Conservation (phyloP, 495 filamentous ascomycete species). For the Amniculicola lignicola region DNA sequence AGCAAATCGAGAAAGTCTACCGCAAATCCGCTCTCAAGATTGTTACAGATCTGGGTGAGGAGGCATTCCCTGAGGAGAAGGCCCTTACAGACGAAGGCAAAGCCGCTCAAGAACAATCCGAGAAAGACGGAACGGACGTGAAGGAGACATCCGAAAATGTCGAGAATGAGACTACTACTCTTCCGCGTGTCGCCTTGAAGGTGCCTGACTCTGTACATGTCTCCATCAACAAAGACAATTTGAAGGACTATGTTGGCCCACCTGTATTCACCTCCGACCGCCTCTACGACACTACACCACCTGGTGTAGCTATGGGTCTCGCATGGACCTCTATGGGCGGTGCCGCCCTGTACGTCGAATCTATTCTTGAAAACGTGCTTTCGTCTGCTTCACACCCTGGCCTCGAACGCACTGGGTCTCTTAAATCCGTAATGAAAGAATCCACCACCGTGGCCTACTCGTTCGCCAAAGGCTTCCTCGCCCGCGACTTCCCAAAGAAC, state of each 20-base stretch:
- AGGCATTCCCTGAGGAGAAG: constrained; percentile 72
- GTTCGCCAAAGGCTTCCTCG: constrained; percentile 87
- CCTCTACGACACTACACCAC: constrained; percentile 88
- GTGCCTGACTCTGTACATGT: constrained; percentile 88
- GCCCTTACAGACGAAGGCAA: constrained; percentile 89
- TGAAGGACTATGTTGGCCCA: constrained; percentile 97
- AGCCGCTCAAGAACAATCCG: constrained; percentile 67
- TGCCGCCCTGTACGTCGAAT: constrained; percentile 94
- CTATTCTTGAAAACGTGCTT: constrained; percentile 82
- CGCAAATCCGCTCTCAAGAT: constrained; percentile 97
- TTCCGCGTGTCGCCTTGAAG: constrained; percentile 72
- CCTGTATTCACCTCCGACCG: constrained; percentile 94
- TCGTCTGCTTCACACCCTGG: constrained; percentile 67
- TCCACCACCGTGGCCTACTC: constrained; percentile 92
- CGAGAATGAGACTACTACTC: constrained; percentile 68
- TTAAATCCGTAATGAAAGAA: constrained; percentile 98
- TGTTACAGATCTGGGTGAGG: constrained; percentile 89
- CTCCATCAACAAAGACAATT: constrained; percentile 78
- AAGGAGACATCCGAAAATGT: constrained; percentile 58
- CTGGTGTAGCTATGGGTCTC: constrained; percentile 98
- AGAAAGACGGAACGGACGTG: constrained; percentile 58
- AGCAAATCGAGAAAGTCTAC: constrained; percentile 99
- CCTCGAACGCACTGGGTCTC: constrained; percentile 86
- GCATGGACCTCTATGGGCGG: constrained; percentile 99
- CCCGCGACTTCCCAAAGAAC: constrained; percentile 79